Evolutionary conservation across 75 land plant species (phyloP), one percentile per base, ranked within the genome.

Genomic region (Adiantum capillusveneris): DNA sequence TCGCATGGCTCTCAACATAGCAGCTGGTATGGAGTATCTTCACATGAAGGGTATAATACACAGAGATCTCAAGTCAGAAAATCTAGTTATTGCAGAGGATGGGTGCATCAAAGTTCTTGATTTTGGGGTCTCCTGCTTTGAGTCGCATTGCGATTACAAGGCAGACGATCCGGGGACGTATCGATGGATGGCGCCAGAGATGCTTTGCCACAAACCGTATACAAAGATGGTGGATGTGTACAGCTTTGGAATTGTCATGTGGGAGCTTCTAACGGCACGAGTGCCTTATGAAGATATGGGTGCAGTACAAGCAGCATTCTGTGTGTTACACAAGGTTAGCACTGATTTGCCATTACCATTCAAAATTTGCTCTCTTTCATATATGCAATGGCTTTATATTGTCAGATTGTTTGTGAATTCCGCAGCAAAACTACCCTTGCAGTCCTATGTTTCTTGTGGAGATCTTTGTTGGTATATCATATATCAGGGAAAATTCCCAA

Each of bases 121-220:
- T 61, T 87, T 87, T 75, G 91, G 91, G 22, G 75, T 78, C 1
- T 78, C 90, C 1, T 74, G 85, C 37, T 64, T 86, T 21, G 90
- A 86, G 62, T 76, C 80, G 20, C 75, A 80, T 41, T 73, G 77
- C 57, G 71, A 53, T 1, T 73, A 65, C 11, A 41, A 77, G 27
- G 78, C 74, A 34, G 79, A 76, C 16, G 80, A 80, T 56, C 71
- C 69, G 66, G 85, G 85, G 2, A 86, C 90, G 26, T 81, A 76
- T 30, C 80, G 85, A 0, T 82, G 90, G 90, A 86, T 86, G 90
- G 85, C 85, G 9, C 90, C 90, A 0, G 90, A 86, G 62, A 75
- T 86, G 80, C 73, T 86, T 55, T 70, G 73, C 65, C 80, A 68
- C 31, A 76, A 79, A 59, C 78, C 83, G 5, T 76, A 66, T 28